Evolutionary conservation across 495 filamentous ascomycete genomes (phyloP).

Genomic region (Xylaria longipes): DNA sequence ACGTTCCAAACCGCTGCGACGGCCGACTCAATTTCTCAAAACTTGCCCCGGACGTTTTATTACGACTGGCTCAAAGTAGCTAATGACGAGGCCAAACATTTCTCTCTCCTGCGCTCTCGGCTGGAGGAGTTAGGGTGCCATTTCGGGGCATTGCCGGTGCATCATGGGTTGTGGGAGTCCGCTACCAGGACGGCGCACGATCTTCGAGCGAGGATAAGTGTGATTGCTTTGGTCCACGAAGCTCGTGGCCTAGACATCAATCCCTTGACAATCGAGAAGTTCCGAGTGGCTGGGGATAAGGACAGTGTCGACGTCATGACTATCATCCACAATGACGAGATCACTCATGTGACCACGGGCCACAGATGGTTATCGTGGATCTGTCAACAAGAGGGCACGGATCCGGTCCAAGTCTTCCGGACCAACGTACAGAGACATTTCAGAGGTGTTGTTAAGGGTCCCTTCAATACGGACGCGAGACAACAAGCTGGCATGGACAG

Average conservation of each 20-base stretch:
- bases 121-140: slow-evolving; percentile 58
- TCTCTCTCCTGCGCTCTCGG: slow-evolving; percentile 56
- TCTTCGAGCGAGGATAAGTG: slow-evolving; percentile 58
- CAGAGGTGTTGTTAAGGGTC: slow-evolving; percentile 52
- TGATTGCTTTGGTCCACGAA: slow-evolving; percentile 61
- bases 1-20: slow-evolving; percentile 47
- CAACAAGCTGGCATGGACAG: slow-evolving; percentile 57
- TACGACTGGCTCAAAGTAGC: slow-evolving; percentile 63
- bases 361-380: slow-evolving; percentile 62
- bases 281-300: slow-evolving; percentile 51
- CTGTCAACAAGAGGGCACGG: slow-evolving; percentile 55
- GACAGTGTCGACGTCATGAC: slow-evolving; percentile 55
- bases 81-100: slow-evolving; percentile 61
- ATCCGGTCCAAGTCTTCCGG: slow-evolving; percentile 59
- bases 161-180: slow-evolving; percentile 59
- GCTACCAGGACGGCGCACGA: slow-evolving; percentile 55
- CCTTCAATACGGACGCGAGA: slow-evolving; percentile 58
- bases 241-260: slow-evolving; percentile 61
- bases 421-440: slow-evolving; percentile 57
- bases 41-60: slow-evolving; percentile 57
- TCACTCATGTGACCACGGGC: slow-evolving; percentile 62
- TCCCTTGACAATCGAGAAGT: slow-evolving; percentile 61
- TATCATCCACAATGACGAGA: slow-evolving; percentile 61
- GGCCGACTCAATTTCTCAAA: slow-evolving; percentile 32
- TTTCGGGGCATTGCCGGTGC: slow-evolving; percentile 59